A percentile compares a stretch with the other conserved stretches of the same genome.
These are phyloP conservation scores for Esteya vermicola DNA, from an alignment of 2,329 filamentous ascomycete genomes.

Conservation along the genomic window DNA sequence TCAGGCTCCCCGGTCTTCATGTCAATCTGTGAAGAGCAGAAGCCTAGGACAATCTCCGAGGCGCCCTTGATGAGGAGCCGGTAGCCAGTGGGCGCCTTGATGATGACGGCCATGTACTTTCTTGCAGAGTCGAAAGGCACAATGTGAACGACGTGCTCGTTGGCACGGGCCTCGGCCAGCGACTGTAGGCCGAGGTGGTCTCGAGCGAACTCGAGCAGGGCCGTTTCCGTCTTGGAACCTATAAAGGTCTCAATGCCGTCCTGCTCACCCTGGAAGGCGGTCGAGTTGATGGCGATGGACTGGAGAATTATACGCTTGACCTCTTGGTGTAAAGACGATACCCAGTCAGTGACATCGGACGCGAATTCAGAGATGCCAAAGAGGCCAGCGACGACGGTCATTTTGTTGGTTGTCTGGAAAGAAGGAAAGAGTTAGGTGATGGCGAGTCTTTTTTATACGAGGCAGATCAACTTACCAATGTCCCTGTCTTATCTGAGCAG, in stretches of 20 bases:
- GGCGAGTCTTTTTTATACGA: conserved; percentile 46
- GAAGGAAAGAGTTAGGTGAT: conserved; percentile 40
- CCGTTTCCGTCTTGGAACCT: conserved; percentile 66
- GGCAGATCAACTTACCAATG: conserved; percentile 56
- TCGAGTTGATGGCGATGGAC: conserved; percentile 54
- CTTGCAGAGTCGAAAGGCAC: conserved; percentile 64
- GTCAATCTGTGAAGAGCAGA: conserved; percentile 37
- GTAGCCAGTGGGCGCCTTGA: conserved; percentile 34
- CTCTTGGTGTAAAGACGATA: conserved; percentile 26
- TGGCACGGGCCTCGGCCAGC: conserved; percentile 45
- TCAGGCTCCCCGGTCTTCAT: conserved; percentile 28
- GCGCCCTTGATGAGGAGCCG: conserved; percentile 50
- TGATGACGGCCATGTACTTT: conserved; percentile 55
- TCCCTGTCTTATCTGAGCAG: conserved; percentile 56
- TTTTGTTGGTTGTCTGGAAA: neutral
- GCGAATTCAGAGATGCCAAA: conserved; percentile 15
- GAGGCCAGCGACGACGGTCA: neutral
- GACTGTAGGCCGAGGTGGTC: conserved; percentile 53
- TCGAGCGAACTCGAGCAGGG: conserved; percentile 52
- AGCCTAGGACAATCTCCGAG: conserved; percentile 46
- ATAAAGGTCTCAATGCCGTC: conserved; percentile 45
- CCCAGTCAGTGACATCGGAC: conserved; percentile 30
- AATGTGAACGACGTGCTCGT: conserved; percentile 43
- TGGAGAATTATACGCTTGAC: conserved; percentile 40
- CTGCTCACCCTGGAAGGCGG: conserved; percentile 60